Base-by-base conservation (phyloP, 1,284 basidiomycete species). In the Ceratobasidium sp. region DNA sequence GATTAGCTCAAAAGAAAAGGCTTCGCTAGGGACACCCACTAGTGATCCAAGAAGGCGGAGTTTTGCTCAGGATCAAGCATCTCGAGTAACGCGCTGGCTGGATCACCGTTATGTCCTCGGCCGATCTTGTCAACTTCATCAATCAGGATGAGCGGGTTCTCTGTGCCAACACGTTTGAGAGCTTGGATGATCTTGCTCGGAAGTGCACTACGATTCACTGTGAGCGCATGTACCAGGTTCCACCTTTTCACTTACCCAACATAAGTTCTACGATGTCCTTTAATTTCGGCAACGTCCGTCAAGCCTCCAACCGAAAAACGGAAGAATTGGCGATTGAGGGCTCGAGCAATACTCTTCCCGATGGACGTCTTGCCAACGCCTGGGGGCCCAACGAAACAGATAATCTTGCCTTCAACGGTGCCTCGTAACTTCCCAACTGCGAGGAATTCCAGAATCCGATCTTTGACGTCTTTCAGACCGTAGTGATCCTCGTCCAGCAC, bases 61-160 rank as follows among this genome's bases (percentile, higher is more conserved):
- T 99, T 99, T 87, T 99, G 97, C 84, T 99, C 97, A 0, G 97
- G 97, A 84, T 99, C 97, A 69, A 99, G 88, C 96, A 99, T 98
- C 86, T 99, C 97, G 60, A 99, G 87, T 71, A 99, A 85, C 0
- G 97, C 97, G 80, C 95, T 96, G 0, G 95, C 91, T 3, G 98
- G 98, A 84, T 99, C 98, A 1, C 97, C 97, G 82, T 98, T 98
- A 83, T 95, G 93, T 0, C 96, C 95, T 33, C 95, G 89, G n/a
- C 96, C 96, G 79, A 99, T 96, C 89, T 99, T 99, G 88, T 99
- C 97, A 33, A 99, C 95, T 85, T 99, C 97, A 82, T 99, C 97
- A 80, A 99, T 99, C 68, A 99, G 87, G 23, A 97, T 95, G 23
- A 99, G 88, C 0, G 97, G 97, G 84, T 99, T 99, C 87, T 98